phyloP scores from a whole-genome alignment of 176 grass and related monocot species.

The Olyra latifolia region DNA sequence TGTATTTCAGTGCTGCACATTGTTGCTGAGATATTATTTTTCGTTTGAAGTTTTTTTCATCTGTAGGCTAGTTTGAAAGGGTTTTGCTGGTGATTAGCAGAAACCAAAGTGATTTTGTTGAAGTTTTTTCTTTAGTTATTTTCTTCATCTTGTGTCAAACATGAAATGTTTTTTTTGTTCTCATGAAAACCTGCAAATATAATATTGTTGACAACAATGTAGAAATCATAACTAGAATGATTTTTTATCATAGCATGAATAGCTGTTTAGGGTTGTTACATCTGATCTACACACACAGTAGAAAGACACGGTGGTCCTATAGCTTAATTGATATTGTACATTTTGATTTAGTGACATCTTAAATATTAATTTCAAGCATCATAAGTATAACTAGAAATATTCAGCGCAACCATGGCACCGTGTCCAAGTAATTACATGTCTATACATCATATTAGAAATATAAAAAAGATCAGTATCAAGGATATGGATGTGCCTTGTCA shows the following conservation, averaged over 20 bases:
- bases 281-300: background rate
- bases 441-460: too few relatives aligned
- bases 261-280: background rate
- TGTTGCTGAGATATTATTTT: background rate
- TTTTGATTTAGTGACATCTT: background rate
- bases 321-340: background rate
- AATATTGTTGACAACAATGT: background rate
- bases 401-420: too few relatives aligned
- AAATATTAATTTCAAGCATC: slow-evolving; percentile 1
- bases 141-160: background rate
- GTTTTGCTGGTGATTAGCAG: background rate
- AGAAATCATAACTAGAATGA: background rate
- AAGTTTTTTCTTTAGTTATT: background rate
- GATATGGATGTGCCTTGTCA: too few relatives aligned
- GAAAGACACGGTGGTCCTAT: background rate
- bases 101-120: background rate
- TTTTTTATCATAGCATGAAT: slow-evolving; percentile 7
- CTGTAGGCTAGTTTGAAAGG: background rate
- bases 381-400: too few relatives aligned
- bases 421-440: too few relatives aligned
- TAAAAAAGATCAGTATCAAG: too few relatives aligned
- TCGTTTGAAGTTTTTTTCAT: background rate
- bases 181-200: background rate
- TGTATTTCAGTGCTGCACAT: background rate
- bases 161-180: background rate